Evolutionary conservation across 2,329 filamentous ascomycete genomes (phyloP).

Genomic region (Lachnellula cervina): DNA sequence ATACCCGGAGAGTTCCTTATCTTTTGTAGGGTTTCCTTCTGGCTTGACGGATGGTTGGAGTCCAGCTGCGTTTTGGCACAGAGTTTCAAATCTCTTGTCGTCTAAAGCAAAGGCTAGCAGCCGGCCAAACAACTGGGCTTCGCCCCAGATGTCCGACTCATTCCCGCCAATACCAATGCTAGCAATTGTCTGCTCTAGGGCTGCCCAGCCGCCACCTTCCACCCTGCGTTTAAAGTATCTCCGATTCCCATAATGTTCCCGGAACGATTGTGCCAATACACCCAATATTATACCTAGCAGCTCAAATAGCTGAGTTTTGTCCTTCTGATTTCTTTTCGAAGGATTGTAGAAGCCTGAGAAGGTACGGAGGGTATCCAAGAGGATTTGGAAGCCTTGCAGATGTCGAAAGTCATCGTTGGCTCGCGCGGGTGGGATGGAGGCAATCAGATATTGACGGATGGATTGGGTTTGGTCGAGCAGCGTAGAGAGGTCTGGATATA

Average conservation of each 20-base stretch:
- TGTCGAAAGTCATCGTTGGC: slow-evolving; percentile 79
- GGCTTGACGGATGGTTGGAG: slow-evolving; percentile 32
- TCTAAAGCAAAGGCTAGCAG: slow-evolving; percentile 77
- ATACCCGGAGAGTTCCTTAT: slow-evolving; percentile 2
- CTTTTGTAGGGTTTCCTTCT: slow-evolving; percentile 15
- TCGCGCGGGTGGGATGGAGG: slow-evolving; percentile 42
- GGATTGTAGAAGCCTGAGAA: slow-evolving; percentile 74
- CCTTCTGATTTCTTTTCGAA: slow-evolving; percentile 53
- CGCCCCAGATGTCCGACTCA: slow-evolving; percentile 63
- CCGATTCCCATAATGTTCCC: slow-evolving; percentile 77
- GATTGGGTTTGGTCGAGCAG: slow-evolving; percentile 29
- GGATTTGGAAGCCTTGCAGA: slow-evolving; percentile 69
- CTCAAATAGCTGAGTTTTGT: slow-evolving; percentile 62
- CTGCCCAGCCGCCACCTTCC: slow-evolving; percentile 72
- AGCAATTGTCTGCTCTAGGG: slow-evolving; percentile 67
- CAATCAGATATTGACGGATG: slow-evolving; percentile 31
- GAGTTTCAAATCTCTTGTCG: slow-evolving; percentile 65
- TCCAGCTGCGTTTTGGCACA: slow-evolving; percentile 51
- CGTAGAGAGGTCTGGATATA: slow-evolving; percentile 31
- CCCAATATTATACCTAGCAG: slow-evolving; percentile 68
- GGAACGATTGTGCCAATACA: slow-evolving; percentile 61
- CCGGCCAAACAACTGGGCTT: slow-evolving; percentile 73
- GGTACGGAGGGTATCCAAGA: slow-evolving; percentile 64
- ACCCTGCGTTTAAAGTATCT: slow-evolving; percentile 78
- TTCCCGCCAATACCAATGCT: slow-evolving; percentile 60